Evolutionary conservation across 140 eudicot genomes (phyloP).

Genomic region (Stevia rebaudiana): DNA sequence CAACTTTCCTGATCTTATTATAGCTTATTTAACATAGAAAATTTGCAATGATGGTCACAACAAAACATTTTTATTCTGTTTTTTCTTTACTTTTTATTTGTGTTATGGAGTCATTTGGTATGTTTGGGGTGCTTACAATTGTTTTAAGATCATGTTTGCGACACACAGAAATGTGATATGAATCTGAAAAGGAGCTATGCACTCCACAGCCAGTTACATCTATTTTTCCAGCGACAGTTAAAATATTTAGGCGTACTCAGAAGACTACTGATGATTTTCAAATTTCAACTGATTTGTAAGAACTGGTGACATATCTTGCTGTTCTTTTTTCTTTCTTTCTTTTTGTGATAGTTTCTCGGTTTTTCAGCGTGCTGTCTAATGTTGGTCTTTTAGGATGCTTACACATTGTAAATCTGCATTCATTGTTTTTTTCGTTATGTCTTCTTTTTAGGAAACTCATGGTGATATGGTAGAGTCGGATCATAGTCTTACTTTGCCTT

Average conservation of each 20-base stretch:
- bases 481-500: slow-evolving; percentile 1
- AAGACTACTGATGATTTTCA: slow-evolving; percentile 66
- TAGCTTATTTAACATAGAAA: background rate
- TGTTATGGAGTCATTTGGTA: slow-evolving; percentile 15
- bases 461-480: slow-evolving; percentile 19
- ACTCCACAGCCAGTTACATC: slow-evolving; percentile 31
- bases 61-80: background rate
- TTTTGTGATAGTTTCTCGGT: background rate
- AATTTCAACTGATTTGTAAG: slow-evolving; percentile 79
- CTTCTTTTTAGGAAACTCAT: slow-evolving; percentile 27
- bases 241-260: slow-evolving; percentile 45
- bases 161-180: slow-evolving; percentile 38
- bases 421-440: background rate
- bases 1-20: background rate
- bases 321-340: slow-evolving; percentile 6
- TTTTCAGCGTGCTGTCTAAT: slow-evolving; percentile 6
- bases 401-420: slow-evolving; percentile 3
- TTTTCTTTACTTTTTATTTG: background rate
- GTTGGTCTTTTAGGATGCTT: background rate
- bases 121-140: slow-evolving; percentile 26
- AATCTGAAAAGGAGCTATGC: slow-evolving; percentile 39
- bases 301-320: slow-evolving; percentile 44
- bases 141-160: slow-evolving; percentile 32
- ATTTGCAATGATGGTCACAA: slow-evolving; percentile 1
- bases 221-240: slow-evolving; percentile 41